Evolutionary conservation across 768 basidiomycete species (phyloP).

Genomic region (Termitomyces sp.): DNA sequence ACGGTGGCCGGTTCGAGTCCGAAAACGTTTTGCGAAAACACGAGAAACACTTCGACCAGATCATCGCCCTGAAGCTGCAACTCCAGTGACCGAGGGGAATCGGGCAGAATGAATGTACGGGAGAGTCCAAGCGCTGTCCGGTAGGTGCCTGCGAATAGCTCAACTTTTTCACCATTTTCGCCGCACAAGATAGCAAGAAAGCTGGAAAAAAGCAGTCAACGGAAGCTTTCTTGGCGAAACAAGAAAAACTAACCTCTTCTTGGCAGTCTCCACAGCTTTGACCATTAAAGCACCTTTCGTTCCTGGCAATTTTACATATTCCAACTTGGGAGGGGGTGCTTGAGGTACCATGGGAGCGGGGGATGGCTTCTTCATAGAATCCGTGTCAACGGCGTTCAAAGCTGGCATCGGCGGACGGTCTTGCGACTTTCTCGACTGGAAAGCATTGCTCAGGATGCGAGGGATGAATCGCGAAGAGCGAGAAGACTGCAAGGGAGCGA

Average conservation of each 20-base stretch:
- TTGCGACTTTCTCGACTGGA: constrained; percentile 54
- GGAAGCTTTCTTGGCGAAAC: background rate
- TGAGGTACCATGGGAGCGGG: constrained; percentile 35
- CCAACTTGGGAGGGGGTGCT: constrained; percentile 75
- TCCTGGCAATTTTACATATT: constrained; percentile 89
- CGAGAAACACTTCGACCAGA: constrained; percentile 86
- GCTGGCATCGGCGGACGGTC: constrained; percentile 39
- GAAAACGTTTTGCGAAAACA: constrained; percentile 89
- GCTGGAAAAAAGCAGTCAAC: constrained; percentile 29
- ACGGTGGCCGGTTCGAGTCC: constrained; percentile 91
- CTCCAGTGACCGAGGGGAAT: constrained; percentile 84
- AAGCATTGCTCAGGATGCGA: constrained; percentile 62
- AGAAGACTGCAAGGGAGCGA: constrained; percentile 30
- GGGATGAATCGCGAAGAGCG: constrained; percentile 65
- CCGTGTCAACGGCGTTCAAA: constrained; percentile 33
- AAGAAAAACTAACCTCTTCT: constrained; percentile 62
- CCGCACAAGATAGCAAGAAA: constrained; percentile 92
- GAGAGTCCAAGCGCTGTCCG: constrained; percentile 85
- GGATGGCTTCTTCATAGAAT: constrained; percentile 28
- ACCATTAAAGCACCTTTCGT: constrained; percentile 82
- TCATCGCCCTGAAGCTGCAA: constrained; percentile 90
- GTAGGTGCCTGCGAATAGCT: constrained; percentile 89
- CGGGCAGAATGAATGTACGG: constrained; percentile 89
- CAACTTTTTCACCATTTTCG: constrained; percentile 89
- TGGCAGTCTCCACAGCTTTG: constrained; percentile 84